Evolutionary conservation across 192 early-diverging fungal species (phyloP), one percentile per base, ranked within the genome.

Genomic region (Coemansia sp.): DNA sequence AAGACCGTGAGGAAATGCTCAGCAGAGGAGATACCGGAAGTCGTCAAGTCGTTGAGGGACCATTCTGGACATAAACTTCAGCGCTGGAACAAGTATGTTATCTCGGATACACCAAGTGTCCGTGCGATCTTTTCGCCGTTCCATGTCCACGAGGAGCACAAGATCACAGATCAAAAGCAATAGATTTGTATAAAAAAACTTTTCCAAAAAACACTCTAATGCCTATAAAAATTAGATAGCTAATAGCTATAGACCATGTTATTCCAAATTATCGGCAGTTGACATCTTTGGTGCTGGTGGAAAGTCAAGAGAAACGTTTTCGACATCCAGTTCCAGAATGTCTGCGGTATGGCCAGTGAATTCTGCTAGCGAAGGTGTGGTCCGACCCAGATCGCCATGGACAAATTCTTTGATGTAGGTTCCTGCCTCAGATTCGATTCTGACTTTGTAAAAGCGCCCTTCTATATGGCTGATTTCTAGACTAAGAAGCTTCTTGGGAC

Each of bases 361-460:
- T 28, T 64, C 64, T n/a, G 74, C 75, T 28, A 91, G 59, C 25
- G 86, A 90, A 15, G 95, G 95, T 26, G 67, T 68, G 1, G 94
- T 95, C 25, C 94, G 85, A 4, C 94, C 94, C 18, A 89, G 67
- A 81, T 98, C 95, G n/a, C 94, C 91, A 64, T 95, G 94, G 2
- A 95, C 86, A 88, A 96, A 98, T 82, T 98, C 95, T 65, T 98
- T 98, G 61, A 98, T 88, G 40, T 84, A 84, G 1, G 94, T 91
- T 13, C 95, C 95, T 13, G 95, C 94, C 65, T 88, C 87, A 0
- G 95, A 95, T 48, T 86, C 83, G 65, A 98, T 64, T 49, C 87
- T 79, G 0, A 93, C 75, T 2, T 82, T 81, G 56, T 89, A 70
- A 67, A 89, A 88, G 29, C 78, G 70, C 2, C 73, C 76, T 58